Percentiles rank a stretch among this genome's conserved stretches.
These are phyloP conservation scores for Gossypium aridum DNA, from an alignment of 441 rosid genomes.

Conservation along the genomic window DNA sequence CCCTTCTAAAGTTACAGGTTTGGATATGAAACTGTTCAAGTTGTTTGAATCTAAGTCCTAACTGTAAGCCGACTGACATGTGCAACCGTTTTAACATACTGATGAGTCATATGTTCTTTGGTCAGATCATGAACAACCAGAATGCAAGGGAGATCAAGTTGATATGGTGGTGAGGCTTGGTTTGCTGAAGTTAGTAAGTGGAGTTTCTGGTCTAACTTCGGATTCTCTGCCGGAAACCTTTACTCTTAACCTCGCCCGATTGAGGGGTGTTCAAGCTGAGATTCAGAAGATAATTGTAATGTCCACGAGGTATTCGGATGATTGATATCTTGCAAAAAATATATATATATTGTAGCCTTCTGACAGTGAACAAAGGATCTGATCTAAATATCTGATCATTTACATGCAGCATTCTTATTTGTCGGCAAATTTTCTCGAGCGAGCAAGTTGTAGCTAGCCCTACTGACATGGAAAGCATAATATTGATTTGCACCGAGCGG, in stretches of 20 bases:
- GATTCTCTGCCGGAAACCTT: slow-evolving; percentile 72
- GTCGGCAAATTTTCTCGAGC: slow-evolving; percentile 61
- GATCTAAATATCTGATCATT: slow-evolving; percentile 7
- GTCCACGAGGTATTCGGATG: slow-evolving; percentile 47
- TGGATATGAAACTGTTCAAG: not conserved
- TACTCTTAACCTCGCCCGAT: slow-evolving; percentile 52
- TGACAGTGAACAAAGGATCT: not conserved
- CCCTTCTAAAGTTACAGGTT: slow-evolving; percentile 34
- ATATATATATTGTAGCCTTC: not conserved
- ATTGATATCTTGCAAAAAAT: not conserved
- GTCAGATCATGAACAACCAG: slow-evolving; percentile 41
- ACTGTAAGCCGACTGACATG: not conserved
- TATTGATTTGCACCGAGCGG: slow-evolving; percentile 36
- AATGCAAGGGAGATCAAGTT: slow-evolving; percentile 65
- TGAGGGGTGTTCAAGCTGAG: slow-evolving; percentile 71
- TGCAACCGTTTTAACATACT: not conserved
- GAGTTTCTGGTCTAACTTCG: slow-evolving; percentile 50
- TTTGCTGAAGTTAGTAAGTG: slow-evolving; percentile 62
- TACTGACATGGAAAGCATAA: slow-evolving; percentile 46
- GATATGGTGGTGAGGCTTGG: slow-evolving; percentile 76
- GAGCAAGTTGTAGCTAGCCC: slow-evolving; percentile 39
- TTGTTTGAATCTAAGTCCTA: not conserved
- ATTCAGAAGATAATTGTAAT: slow-evolving; percentile 75
- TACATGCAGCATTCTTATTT: slow-evolving; percentile 67
- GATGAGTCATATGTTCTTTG: slow-evolving; percentile 11